These are phyloP conservation scores for Solanum phureja DNA, from an alignment of 257 asterid species.

Conservation along the genomic window DNA sequence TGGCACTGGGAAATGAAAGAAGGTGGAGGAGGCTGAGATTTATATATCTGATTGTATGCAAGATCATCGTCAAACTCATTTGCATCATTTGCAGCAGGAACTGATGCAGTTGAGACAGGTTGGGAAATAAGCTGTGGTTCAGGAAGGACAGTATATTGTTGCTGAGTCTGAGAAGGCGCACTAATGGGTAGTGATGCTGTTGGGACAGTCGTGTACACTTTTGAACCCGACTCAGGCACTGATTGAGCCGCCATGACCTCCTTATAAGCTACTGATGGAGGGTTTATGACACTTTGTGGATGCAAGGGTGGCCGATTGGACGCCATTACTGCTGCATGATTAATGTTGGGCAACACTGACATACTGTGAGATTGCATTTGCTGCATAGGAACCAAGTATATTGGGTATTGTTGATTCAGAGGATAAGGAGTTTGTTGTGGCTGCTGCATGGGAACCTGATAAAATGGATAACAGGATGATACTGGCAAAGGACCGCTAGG, in stretches of 20 bases:
- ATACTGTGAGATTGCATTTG: slow-evolving; percentile 44
- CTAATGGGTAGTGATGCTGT: slow-evolving; percentile 18
- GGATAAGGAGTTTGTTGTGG: slow-evolving; percentile 32
- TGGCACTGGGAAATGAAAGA: slow-evolving; percentile 47
- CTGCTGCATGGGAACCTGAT: slow-evolving; percentile 54
- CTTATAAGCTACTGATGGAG: slow-evolving; percentile 25
- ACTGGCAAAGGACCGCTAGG: slow-evolving; percentile 27
- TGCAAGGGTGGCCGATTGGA: slow-evolving; percentile 35
- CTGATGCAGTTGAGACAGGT: slow-evolving; percentile 19
- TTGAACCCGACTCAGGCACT: slow-evolving; percentile 29
- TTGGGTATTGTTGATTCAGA: slow-evolving; percentile 50
- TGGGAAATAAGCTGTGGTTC: slow-evolving; percentile 33
- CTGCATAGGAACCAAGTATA: slow-evolving; percentile 43
- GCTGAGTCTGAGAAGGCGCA: slow-evolving; percentile 29
- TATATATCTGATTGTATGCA: slow-evolving; percentile 67
- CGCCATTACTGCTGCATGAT: slow-evolving; percentile 18
- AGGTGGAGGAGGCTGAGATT: slow-evolving; percentile 69
- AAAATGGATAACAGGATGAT: slow-evolving; percentile 52
- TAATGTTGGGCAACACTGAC: slow-evolving; percentile 23
- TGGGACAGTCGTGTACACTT: slow-evolving; percentile 15
- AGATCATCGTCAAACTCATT: slow-evolving; percentile 62
- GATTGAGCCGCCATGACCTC: slow-evolving; percentile 30
- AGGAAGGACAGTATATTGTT: slow-evolving; percentile 22
- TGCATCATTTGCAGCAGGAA: slow-evolving; percentile 15
- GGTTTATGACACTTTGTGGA: slow-evolving; percentile 26